These are phyloP conservation scores for Penicillium maclennaniae DNA, from an alignment of 495 filamentous ascomycete species.

Conservation along the genomic window DNA sequence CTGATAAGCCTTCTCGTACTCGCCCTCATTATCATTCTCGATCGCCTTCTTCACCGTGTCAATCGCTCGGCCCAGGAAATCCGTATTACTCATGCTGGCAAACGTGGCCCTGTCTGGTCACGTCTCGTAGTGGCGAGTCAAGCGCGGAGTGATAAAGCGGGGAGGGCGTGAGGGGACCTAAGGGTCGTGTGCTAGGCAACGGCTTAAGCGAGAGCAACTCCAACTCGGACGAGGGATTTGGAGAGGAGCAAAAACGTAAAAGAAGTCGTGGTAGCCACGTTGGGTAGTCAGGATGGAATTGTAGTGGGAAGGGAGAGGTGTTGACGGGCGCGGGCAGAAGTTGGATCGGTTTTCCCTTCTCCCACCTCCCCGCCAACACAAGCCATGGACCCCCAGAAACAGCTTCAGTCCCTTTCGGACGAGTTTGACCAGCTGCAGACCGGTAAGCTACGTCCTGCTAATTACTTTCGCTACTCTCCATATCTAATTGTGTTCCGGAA, in stretches of 20 bases:
- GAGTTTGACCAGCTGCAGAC: constrained; percentile 83
- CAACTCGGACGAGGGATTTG: background rate
- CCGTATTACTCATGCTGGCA: constrained; percentile 84
- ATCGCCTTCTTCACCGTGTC: constrained; percentile 95
- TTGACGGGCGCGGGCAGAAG: constrained; percentile 28
- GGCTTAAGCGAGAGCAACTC: constrained; percentile 6
- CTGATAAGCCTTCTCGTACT: constrained; percentile 96
- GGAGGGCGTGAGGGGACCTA: constrained; percentile 16
- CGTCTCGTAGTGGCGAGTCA: constrained; percentile 19
- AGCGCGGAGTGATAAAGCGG: constrained; percentile 28
- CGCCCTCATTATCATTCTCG: constrained; percentile 88
- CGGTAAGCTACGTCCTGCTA: constrained; percentile 43
- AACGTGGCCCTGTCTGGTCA: constrained; percentile 4
- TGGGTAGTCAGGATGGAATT: constrained; percentile 17
- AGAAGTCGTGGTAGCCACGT: constrained; percentile 1
- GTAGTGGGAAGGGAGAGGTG: constrained; percentile 16
- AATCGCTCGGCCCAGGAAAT: constrained; percentile 94
- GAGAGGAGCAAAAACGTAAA: background rate
- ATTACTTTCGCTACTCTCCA: background rate
- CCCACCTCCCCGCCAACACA: constrained; percentile 18
- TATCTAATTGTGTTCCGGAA: constrained; percentile 10
- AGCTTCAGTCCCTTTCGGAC: constrained; percentile 77
- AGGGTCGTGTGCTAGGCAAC: constrained; percentile 17
- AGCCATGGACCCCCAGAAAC: constrained; percentile 56
- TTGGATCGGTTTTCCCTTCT: constrained; percentile 25